A percentile compares a stretch with the other conserved stretches of the same genome.
phyloP scores from a whole-genome alignment of 768 basidiomycete species.

The Lactarius psammicola region DNA sequence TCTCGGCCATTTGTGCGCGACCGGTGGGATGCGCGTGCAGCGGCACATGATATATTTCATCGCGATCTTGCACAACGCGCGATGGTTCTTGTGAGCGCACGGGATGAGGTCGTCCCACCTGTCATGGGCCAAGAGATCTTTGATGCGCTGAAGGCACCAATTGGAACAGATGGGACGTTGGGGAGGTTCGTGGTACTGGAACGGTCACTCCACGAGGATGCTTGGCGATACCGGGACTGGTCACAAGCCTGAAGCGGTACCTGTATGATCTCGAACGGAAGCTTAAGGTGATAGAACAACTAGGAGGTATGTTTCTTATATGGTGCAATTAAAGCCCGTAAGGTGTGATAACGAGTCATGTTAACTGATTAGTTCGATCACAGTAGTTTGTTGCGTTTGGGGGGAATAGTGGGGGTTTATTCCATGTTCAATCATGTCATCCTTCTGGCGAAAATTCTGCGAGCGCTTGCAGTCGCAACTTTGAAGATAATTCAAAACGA shows the following conservation, averaged over 20 bases:
- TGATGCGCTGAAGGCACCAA: constrained; percentile 15
- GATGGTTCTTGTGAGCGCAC: constrained; percentile 42
- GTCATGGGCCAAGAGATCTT: constrained; percentile 39
- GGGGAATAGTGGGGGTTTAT: no score
- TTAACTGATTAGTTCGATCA: no score
- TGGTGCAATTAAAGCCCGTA: no score
- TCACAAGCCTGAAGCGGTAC: constrained; percentile 32
- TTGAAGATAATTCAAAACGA: no score
- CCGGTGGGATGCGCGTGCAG: constrained; percentile 45
- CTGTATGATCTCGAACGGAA: constrained; percentile 15
- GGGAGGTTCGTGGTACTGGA: constrained; percentile 33
- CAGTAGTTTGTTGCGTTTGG: no score
- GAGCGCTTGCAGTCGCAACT: no score
- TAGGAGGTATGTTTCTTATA: not conserved
- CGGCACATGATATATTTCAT: constrained; percentile 30
- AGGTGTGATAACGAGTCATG: no score
- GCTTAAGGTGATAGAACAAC: not conserved
- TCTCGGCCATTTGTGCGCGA: constrained; percentile 46
- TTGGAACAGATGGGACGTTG: not conserved
- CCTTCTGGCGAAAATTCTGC: no score
- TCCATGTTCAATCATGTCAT: no score
- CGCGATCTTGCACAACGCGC: constrained; percentile 30
- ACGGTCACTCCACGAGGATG: constrained; percentile 42
- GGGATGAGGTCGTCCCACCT: constrained; percentile 48
- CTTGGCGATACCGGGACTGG: constrained; percentile 38